phyloP scores from a whole-genome alignment of 192 early-diverging fungal species.

The Gonapodya prolifera region DNA sequence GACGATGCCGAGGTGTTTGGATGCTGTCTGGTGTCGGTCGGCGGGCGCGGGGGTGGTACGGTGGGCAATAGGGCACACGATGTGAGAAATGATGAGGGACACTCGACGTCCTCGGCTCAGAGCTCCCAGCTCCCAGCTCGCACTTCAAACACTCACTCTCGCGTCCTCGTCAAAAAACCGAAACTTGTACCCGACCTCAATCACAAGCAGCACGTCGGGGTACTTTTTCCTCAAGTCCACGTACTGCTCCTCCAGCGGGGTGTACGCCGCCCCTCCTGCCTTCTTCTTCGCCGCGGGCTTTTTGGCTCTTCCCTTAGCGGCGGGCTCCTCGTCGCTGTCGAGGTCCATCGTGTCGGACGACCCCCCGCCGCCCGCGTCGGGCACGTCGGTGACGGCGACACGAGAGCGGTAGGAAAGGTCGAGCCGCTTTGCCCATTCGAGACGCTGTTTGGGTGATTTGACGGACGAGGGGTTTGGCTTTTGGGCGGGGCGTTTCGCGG shows the following conservation, averaged over 20 bases:
- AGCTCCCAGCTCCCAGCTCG: no score
- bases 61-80: neutral
- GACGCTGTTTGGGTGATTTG: neutral
- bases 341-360: neutral
- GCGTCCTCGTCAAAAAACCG: slow-evolving; percentile 87
- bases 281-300: neutral
- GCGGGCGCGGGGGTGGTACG: neutral
- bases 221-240: slow-evolving; percentile 57
- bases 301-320: slow-evolving; percentile 4
- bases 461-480: neutral
- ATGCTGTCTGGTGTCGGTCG: slow-evolving; percentile 36
- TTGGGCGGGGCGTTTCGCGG: neutral
- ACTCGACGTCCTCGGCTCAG: no score
- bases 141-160: slow-evolving; percentile 32
- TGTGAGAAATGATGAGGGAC: neutral
- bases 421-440: neutral
- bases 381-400: neutral
- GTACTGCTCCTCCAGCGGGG: slow-evolving; percentile 74
- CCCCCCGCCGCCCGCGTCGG: neutral
- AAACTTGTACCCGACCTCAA: slow-evolving; percentile 94
- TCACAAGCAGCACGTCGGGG: slow-evolving; percentile 59
- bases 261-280: slow-evolving; percentile 35
- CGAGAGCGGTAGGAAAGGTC: neutral
- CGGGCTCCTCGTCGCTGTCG: neutral
- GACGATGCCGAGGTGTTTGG: slow-evolving; percentile 65